Evolutionary conservation across 495 filamentous ascomycete species (phyloP).

Genomic region (Xylaria intraflava): DNA sequence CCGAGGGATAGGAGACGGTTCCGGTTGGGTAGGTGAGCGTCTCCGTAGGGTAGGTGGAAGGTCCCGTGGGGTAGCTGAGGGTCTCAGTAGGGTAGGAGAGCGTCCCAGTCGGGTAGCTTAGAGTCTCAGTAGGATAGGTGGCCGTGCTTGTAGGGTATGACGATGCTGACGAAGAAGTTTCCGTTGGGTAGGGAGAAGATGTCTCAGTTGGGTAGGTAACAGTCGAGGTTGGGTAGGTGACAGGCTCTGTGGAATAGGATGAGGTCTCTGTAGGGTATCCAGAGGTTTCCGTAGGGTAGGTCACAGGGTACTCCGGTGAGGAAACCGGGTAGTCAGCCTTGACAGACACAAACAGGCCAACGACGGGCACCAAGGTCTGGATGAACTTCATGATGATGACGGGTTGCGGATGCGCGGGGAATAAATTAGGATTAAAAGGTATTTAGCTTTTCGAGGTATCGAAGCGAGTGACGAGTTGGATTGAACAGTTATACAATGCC

Average conservation of each 20-base stretch:
- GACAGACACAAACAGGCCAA: constrained; percentile 28
- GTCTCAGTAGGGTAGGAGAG: constrained; percentile 13
- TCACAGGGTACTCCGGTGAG: constrained; percentile 11
- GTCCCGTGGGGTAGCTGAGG: neutral
- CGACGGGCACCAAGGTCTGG: constrained; percentile 29
- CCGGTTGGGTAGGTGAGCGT: neutral
- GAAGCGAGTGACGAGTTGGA: constrained; percentile 18
- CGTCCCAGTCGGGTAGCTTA: constrained; percentile 13
- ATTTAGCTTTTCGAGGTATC: constrained; percentile 10
- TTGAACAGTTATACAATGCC: constrained; percentile 27
- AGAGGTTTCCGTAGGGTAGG: constrained; percentile 16
- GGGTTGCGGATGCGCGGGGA: constrained; percentile 3
- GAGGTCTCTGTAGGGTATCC: too few species aligned
- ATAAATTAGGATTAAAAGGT: constrained; percentile 15
- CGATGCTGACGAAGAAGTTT: too few species aligned
- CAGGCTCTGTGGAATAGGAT: constrained; percentile 7
- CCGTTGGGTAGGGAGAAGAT: neutral
- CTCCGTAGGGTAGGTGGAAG: constrained; percentile 3
- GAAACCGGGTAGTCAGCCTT: constrained; percentile 19
- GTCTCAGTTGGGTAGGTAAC: neutral
- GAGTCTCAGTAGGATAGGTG: constrained; percentile 11
- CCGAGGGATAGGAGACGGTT: neutral
- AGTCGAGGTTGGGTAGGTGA: neutral
- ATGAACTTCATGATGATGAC: constrained; percentile 31
- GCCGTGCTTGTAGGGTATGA: constrained; percentile 12